These are phyloP conservation scores for Metschnikowia kunwiensis DNA, from an alignment of 805 yeast species.

Conservation along the genomic window DNA sequence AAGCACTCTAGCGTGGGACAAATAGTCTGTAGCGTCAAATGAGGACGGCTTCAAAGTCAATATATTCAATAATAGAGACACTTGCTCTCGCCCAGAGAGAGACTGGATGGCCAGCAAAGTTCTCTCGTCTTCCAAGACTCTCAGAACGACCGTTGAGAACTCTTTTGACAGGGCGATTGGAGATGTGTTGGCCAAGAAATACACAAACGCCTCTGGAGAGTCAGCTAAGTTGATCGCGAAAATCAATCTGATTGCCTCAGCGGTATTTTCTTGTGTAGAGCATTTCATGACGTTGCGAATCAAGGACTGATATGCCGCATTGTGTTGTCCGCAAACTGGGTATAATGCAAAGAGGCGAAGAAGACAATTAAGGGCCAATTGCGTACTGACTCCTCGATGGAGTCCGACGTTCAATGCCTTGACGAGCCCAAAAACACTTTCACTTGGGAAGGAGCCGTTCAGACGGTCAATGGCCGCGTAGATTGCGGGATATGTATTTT, in stretches of 20 bases:
- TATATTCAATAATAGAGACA: slow-evolving; percentile 16
- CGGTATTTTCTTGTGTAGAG: not conserved
- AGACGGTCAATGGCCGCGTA: not conserved
- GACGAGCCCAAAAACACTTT: slow-evolving; percentile 8
- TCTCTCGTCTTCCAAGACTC: not conserved
- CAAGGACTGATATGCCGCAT: not conserved
- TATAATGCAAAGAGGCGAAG: slow-evolving; percentile 1
- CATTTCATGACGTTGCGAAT: not conserved
- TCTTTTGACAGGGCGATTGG: not conserved
- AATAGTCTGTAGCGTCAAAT: not conserved
- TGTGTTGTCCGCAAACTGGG: not conserved
- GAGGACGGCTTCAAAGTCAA: not conserved
- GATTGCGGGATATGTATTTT: not conserved
- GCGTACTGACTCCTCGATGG: not conserved
- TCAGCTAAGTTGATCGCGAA: slow-evolving; percentile 8
- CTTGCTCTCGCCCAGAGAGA: slow-evolving; percentile 4
- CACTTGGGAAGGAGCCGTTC: not conserved
- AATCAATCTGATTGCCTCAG: slow-evolving; percentile 2
- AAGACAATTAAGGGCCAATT: slow-evolving; percentile 6
- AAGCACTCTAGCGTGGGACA: slow-evolving; percentile 9
- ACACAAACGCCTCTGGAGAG: slow-evolving; percentile 3
- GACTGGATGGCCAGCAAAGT: not conserved
- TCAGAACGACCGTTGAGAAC: not conserved
- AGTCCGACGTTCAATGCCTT: slow-evolving; percentile 5
- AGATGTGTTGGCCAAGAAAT: slow-evolving; percentile 7